phyloP scores from a whole-genome alignment of 352 stramenopile species.

The Phytopythium chamaehyphon region DNA sequence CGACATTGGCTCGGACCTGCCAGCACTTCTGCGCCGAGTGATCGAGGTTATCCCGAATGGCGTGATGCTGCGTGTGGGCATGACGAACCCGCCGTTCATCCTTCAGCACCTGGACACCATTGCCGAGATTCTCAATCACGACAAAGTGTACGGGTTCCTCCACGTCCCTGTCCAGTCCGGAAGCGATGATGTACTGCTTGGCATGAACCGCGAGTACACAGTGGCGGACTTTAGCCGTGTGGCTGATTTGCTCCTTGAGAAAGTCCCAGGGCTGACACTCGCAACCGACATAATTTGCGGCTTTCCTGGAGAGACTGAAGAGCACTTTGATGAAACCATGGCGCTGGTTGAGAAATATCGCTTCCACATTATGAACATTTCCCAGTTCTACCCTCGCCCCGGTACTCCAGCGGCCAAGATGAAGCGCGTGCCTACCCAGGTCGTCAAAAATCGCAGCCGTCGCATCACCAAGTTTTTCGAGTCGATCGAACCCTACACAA shows the following conservation, averaged over 20 bases:
- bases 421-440: conserved; percentile 78
- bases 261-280: conserved; percentile 80
- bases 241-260: conserved; percentile 64
- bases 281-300: conserved; percentile 94
- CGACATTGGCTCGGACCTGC: conserved; percentile 82
- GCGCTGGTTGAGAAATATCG: conserved; percentile 81
- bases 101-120: conserved; percentile 82
- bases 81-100: conserved; percentile 94
- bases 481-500: conserved; percentile 70
- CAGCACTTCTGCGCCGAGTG: conserved; percentile 61
- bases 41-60: conserved; percentile 57
- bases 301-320: conserved; percentile 87
- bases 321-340: conserved; percentile 88
- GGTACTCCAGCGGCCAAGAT: conserved; percentile 90
- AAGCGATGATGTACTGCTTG: conserved; percentile 79
- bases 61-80: conserved; percentile 90
- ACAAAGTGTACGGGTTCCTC: conserved; percentile 86
- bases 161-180: conserved; percentile 92
- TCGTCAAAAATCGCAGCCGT: conserved; percentile 88
- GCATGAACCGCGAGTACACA: conserved; percentile 92
- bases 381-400: conserved; percentile 90
- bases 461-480: conserved; percentile 86
- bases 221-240: conserved; percentile 72
- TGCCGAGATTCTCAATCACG: conserved; percentile 76
- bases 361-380: conserved; percentile 93